A percentile compares a stretch with the other conserved stretches of the same genome.
These are phyloP conservation scores for Plasmodium gaboni DNA, from an alignment of 169 alveolate species.

Conservation along the genomic window DNA sequence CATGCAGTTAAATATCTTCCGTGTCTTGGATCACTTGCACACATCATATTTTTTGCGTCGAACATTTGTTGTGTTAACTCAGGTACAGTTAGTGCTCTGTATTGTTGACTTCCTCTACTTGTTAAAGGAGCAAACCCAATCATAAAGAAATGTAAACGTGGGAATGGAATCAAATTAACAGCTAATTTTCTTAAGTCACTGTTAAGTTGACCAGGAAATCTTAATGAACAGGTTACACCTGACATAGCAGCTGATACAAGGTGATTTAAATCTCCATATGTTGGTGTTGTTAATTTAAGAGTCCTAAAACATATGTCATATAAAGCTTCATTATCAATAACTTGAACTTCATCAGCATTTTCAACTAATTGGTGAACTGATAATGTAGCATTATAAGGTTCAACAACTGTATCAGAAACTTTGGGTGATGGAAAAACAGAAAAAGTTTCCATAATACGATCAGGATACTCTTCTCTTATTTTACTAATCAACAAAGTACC, in stretches of 20 bases:
- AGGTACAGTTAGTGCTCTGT: constrained; percentile 98
- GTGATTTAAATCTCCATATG: constrained; percentile 98
- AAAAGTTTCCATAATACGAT: constrained; percentile 98
- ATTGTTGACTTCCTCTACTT: constrained; percentile 98
- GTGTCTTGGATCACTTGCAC: constrained; percentile 99
- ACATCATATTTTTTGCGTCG: constrained; percentile 99
- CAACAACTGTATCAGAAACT: constrained; percentile 99
- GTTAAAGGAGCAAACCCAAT: constrained; percentile 99
- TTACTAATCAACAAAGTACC: constrained; percentile 97
- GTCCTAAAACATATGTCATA: constrained; percentile 99
- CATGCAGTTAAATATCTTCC: constrained; percentile 99
- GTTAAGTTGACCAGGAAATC: constrained; percentile 98
- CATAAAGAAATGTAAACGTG: constrained; percentile 98
- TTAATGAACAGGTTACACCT: constrained; percentile 97
- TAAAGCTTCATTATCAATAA: constrained; percentile 98
- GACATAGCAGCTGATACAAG: constrained; percentile 98
- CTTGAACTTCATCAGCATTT: constrained; percentile 98
- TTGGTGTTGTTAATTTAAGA: constrained; percentile 97
- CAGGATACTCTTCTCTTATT: constrained; percentile 98
- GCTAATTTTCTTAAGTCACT: constrained; percentile 96
- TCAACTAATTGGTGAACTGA: constrained; percentile 98
- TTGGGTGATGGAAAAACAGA: constrained; percentile 99
- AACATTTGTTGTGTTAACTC: constrained; percentile 99
- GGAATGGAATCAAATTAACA: constrained; percentile 98
- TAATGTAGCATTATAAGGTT: constrained; percentile 98